Evolutionary conservation across 1,284 basidiomycete genomes (phyloP), one percentile per base, ranked within the genome.

Genomic region (Agroathelia rolfsii): DNA sequence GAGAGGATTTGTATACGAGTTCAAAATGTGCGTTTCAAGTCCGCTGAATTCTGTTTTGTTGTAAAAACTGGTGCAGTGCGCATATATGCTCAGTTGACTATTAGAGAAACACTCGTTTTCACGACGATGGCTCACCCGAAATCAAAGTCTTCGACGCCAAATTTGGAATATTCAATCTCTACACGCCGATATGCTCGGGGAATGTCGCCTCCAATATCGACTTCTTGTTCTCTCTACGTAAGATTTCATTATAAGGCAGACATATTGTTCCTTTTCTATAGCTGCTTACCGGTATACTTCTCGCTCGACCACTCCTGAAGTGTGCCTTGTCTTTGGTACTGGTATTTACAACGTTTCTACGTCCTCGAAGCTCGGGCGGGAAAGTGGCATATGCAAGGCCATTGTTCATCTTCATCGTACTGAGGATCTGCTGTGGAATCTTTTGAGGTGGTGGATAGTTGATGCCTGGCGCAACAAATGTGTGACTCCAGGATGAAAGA

Each of bases 131-230:
- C 64, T 38, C 49, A 88, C 86, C 72, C 93, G 51, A 98, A 99
- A 55, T 99, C 95, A 50, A 99, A 99, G 57, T 99, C 94, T 53
- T 94, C 94, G 16, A 97, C 87, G n/a, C 94, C 94, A 46, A 98
- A 99, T 48, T 90, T 90, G 29, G 89, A 94, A 55, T 98, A 98
- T 57, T 95, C 90, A 50, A 99, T 98, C 56, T 95, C 90, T 24
- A 96, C 90, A 49, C 83, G 81, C 27, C 85, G 76, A 54, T 95
- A 99, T 43, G 81, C 74, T 38, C 73, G 76, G 0, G 93, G 90
- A 38, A 94, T 75, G 20, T 76, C 72, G 29, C 70, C 71, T 14
- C 62, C 61, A 18, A 53, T 56, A 35, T 66, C 59, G 12, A 62
- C 62, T 20, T 71, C 70, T 6, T 63, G 61, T 25, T 72, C 72